A percentile compares a stretch with the other conserved stretches of the same genome.
phyloP scores from a whole-genome alignment of 345 rosid genomes.

The Arabidopsis arenosa region DNA sequence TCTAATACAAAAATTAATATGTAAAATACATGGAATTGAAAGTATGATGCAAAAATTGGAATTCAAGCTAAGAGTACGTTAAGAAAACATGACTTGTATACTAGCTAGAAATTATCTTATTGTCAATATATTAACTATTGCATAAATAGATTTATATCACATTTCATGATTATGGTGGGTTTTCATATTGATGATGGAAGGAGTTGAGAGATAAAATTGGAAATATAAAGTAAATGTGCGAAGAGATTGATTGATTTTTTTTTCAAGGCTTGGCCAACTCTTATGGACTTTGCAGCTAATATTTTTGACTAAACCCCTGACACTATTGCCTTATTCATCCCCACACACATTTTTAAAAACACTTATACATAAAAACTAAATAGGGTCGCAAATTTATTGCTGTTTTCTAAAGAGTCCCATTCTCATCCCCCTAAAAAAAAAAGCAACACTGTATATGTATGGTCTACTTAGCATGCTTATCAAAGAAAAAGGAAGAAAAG shows the following conservation, averaged over 20 bases:
- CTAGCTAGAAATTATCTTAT: neutral
- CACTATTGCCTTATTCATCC: slow-evolving; percentile 22
- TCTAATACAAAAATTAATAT: neutral
- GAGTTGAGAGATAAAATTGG: slow-evolving; percentile 11
- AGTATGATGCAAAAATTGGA: neutral
- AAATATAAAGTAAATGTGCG: slow-evolving; percentile 32
- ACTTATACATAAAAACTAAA: neutral
- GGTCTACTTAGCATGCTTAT: slow-evolving; percentile 47
- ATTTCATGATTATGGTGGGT: slow-evolving; percentile 29
- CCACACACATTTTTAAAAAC: slow-evolving; percentile 8
- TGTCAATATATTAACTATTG: neutral
- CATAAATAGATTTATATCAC: neutral
- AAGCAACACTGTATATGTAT: slow-evolving; percentile 40
- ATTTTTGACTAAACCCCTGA: slow-evolving; percentile 19
- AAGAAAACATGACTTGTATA: neutral
- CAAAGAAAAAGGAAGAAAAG: slow-evolving; percentile 30
- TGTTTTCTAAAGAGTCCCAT: slow-evolving; percentile 36
- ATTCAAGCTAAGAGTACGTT: slow-evolving; percentile 6
- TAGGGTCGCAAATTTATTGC: slow-evolving; percentile 22
- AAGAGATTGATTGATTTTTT: slow-evolving; percentile 31
- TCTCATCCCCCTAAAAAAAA: slow-evolving; percentile 28
- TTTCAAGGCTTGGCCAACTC: slow-evolving; percentile 41
- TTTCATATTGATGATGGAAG: slow-evolving; percentile 30
- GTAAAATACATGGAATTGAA: neutral
- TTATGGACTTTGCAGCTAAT: slow-evolving; percentile 35